A percentile compares a stretch with the other conserved stretches of the same genome.
These are phyloP conservation scores for Erythrophleum fordii DNA, from an alignment of 306 rosid genomes.

Conservation along the genomic window DNA sequence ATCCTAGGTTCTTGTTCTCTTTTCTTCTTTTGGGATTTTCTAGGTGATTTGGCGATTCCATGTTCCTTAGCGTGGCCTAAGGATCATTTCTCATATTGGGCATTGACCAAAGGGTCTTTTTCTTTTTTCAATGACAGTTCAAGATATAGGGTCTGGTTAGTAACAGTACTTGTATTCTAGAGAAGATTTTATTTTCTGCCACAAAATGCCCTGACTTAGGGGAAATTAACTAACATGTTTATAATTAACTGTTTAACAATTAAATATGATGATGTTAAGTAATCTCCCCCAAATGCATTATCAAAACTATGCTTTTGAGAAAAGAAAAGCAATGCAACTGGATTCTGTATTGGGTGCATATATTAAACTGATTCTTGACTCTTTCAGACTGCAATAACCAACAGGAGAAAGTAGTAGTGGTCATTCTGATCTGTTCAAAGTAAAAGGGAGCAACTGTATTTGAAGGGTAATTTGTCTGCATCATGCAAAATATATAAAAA, in stretches of 20 bases:
- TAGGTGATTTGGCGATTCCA: slow-evolving; percentile 28
- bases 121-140: neutral
- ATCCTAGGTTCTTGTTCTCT: neutral
- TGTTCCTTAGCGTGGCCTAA: slow-evolving; percentile 35
- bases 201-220: neutral
- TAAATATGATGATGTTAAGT: neutral
- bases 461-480: slow-evolving; percentile 45
- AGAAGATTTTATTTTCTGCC: neutral
- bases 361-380: slow-evolving; percentile 35
- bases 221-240: neutral
- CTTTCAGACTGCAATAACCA: slow-evolving; percentile 25
- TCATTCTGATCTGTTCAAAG: slow-evolving; percentile 26
- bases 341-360: neutral
- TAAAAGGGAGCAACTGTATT: slow-evolving; percentile 26
- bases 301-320: neutral
- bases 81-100: slow-evolving; percentile 36
- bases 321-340: neutral
- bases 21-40: neutral
- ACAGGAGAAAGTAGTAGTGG: slow-evolving; percentile 34
- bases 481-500: slow-evolving; percentile 27
- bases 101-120: slow-evolving; percentile 6
- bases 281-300: neutral
- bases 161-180: neutral
- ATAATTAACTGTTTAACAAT: neutral
- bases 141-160: neutral